Conservation (phyloP, 371 early-diverging fungal species). For the Scutellospora calospora region DNA sequence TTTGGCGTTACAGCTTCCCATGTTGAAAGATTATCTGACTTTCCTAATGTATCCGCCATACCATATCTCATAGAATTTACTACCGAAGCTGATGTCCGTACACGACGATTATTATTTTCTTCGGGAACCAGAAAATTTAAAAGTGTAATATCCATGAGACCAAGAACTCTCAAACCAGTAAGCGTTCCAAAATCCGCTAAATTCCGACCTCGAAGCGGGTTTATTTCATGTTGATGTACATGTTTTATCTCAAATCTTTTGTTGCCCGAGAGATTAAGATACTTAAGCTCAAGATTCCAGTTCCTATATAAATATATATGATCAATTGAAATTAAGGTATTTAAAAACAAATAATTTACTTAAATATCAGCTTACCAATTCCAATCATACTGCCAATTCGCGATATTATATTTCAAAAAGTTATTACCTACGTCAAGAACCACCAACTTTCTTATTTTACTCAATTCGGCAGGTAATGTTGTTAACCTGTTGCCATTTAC, state of each 20-base stretch:
- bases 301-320: slow-evolving; percentile 59
- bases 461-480: slow-evolving; percentile 92
- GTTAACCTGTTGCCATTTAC: slow-evolving; percentile 92
- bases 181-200: slow-evolving; percentile 83
- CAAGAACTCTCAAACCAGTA: slow-evolving; percentile 78
- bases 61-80: slow-evolving; percentile 87
- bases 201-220: slow-evolving; percentile 61
- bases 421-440: slow-evolving; percentile 91
- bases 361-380: slow-evolving; percentile 74
- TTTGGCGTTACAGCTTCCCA: slow-evolving; percentile 88
- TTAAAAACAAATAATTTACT: neutral
- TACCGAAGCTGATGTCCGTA: slow-evolving; percentile 85
- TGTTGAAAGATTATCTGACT: slow-evolving; percentile 65
- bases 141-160: slow-evolving; percentile 90
- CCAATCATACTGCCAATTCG: slow-evolving; percentile 97
- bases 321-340: neutral
- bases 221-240: slow-evolving; percentile 54
- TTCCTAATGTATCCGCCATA: slow-evolving; percentile 86
- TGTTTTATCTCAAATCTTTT: slow-evolving; percentile 87
- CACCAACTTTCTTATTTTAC: slow-evolving; percentile 76
- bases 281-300: slow-evolving; percentile 90
- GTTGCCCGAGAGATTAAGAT: slow-evolving; percentile 92
- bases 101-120: slow-evolving; percentile 81
- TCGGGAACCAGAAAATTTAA: slow-evolving; percentile 83
- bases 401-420: slow-evolving; percentile 89